Evolutionary conservation across 2,329 filamentous ascomycete species (phyloP).

Genomic region (Monosporascus sp.): DNA sequence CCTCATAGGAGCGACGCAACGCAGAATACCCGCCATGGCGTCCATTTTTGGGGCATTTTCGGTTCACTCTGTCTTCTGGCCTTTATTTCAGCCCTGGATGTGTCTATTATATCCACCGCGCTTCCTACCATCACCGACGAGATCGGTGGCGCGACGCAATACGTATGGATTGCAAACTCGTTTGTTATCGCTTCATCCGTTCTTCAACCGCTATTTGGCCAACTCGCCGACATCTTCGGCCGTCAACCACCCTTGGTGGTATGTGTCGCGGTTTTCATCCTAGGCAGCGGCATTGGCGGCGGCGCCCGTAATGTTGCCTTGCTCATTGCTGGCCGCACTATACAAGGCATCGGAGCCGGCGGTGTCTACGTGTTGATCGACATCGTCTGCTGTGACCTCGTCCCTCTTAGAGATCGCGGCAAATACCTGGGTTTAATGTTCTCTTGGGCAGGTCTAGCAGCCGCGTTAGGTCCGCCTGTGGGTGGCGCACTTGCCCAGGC

Average conservation of each 20-base stretch:
- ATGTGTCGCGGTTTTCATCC: constrained; percentile 34
- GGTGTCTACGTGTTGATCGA: constrained; percentile 34
- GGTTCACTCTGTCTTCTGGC: constrained; percentile 1
- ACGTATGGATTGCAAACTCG: constrained; percentile 12
- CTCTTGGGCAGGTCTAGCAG: constrained; percentile 24
- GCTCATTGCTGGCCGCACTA: constrained; percentile 32
- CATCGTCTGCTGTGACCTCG: constrained; percentile 42
- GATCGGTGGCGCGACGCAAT: constrained; percentile 6
- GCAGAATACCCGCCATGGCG: no score
- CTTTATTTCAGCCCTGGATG: constrained; percentile 3
- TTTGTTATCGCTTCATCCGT: constrained; percentile 23
- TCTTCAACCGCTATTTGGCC: constrained; percentile 38
- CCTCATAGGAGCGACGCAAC: no score
- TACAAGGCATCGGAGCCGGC: constrained; percentile 37
- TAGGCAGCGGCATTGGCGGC: constrained; percentile 42
- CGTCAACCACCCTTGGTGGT: constrained; percentile 30
- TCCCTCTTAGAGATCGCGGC: constrained; percentile 39
- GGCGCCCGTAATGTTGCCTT: constrained; percentile 30
- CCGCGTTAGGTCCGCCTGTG: constrained; percentile 23
- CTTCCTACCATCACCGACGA: constrained; percentile 8
- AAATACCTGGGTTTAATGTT: constrained; percentile 31
- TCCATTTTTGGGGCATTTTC: constrained; percentile 1
- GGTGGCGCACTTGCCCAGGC: constrained; percentile 14
- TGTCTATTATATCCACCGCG: constrained; percentile 10
- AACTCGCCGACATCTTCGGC: constrained; percentile 42